Evolutionary conservation across 2,329 filamentous ascomycete genomes (phyloP), one percentile per base, ranked within the genome.

Genomic region (Calonectria honghensis): DNA sequence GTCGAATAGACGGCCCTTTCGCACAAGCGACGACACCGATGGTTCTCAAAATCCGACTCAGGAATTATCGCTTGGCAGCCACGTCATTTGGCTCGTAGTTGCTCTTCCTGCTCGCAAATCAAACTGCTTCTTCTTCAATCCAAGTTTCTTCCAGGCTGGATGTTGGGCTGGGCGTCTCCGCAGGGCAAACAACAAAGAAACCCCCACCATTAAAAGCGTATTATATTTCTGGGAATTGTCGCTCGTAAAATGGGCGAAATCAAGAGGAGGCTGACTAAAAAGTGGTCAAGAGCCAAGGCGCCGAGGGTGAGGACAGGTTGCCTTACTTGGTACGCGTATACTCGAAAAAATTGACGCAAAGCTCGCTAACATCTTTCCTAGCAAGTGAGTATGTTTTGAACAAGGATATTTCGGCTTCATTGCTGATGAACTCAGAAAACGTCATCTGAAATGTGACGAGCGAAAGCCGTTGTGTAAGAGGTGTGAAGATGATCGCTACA

Each of bases 301-400:
- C 45, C 45, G 9, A 48, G 45, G n/a, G 45, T 48, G n/a, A 48
- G 45, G 45, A 48, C 45, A 48, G 45, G 45, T 48, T 48, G 45
- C n/a, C 9, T 48, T 13, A 48, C 45, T 24, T 48, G 45, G 45
- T 48, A 48, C 45, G 45, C 45, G 45, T 48, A 48, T 48, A 48
- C 20, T 48, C 5, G 9, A 48, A 48, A 4, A 48, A 48, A 48
- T 48, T 48, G 45, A 48, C 45, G 45, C 45, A 48, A 48, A 24
- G n/a, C n/a, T 48, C 20, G 45, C 45, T 48, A 24, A 48, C 45
- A 10, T 24, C 1, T 48, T 48, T 18, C 9, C 45, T 4, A 48
- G 45, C 45, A 48, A 48, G 41, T 45, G 18, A 45, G 45, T 48
- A 48, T 24, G n/a, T 5, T 4, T 24, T 18, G 6, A 48, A 13